Evolutionary conservation across 768 basidiomycete genomes (phyloP).

Genomic region (Leccinum pellstonianum): DNA sequence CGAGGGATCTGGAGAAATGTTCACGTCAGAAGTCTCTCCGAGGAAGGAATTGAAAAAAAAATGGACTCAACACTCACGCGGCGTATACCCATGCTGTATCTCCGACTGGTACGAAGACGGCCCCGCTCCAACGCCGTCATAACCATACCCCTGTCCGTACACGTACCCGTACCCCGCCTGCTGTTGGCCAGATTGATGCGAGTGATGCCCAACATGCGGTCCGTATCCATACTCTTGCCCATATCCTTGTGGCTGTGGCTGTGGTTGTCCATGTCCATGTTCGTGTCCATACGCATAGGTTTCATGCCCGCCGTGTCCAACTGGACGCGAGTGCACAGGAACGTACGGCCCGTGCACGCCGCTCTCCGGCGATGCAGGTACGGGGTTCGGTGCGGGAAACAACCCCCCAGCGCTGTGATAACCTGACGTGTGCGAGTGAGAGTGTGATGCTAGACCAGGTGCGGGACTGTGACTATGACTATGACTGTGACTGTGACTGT

Average conservation of each 20-base stretch:
- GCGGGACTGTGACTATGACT: neutral
- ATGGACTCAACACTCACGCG: constrained; percentile 33
- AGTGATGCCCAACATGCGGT: neutral
- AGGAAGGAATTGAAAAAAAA: neutral
- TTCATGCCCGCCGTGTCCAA: neutral
- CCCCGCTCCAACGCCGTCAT: neutral
- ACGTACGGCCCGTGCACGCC: constrained; percentile 1
- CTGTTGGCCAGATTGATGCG: neutral
- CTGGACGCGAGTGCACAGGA: constrained; percentile 7
- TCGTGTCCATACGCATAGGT: neutral
- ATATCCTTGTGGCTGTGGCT: neutral
- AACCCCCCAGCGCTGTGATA: neutral
- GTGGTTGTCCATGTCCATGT: neutral
- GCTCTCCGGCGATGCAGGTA: neutral
- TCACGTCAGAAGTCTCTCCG: neutral
- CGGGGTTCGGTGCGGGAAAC: neutral
- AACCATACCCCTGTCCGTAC: neutral
- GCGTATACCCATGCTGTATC: constrained; percentile 19
- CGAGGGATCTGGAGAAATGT: neutral
- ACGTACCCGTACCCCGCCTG: constrained; percentile 1
- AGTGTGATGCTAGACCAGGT: neutral
- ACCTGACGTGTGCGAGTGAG: neutral
- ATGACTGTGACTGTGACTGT: neutral
- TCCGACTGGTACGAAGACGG: neutral
- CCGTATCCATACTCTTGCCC: neutral